Evolutionary conservation across 2,329 filamentous ascomycete genomes (phyloP).

Genomic region (Aureobasidium uvarum): DNA sequence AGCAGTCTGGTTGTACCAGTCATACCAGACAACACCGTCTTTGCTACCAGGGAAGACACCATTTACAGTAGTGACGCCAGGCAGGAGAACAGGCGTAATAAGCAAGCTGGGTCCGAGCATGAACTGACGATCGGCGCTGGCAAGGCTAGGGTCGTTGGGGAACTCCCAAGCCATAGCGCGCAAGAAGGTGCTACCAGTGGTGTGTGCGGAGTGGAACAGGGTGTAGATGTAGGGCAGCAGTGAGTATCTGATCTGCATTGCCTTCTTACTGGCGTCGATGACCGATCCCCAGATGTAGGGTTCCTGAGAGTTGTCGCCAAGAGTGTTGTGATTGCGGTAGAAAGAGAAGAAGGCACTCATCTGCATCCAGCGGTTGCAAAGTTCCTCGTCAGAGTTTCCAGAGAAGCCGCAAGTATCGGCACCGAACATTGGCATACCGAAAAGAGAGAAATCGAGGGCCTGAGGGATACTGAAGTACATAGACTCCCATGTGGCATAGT

Average conservation of each 20-base stretch:
- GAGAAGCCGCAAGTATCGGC: constrained; percentile 69
- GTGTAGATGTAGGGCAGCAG: constrained; percentile 77
- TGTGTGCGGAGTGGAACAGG: constrained; percentile 64
- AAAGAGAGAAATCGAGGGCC: constrained; percentile 70
- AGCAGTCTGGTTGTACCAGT: constrained; percentile 69
- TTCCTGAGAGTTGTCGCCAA: constrained; percentile 64
- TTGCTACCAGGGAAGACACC: constrained; percentile 68
- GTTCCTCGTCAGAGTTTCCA: constrained; percentile 64
- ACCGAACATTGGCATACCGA: constrained; percentile 75
- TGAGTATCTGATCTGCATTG: constrained; percentile 68
- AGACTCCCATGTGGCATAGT: constrained; percentile 66
- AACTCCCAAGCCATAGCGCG: constrained; percentile 73
- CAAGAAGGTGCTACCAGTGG: constrained; percentile 67
- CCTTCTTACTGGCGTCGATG: constrained; percentile 60
- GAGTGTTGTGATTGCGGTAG: constrained; percentile 70
- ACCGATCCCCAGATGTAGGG: constrained; percentile 69
- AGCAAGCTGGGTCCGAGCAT: constrained; percentile 65
- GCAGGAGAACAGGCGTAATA: constrained; percentile 65
- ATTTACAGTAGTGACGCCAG: constrained; percentile 59
- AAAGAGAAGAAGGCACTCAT: constrained; percentile 72
- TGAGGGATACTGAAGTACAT: constrained; percentile 77
- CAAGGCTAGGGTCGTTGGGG: constrained; percentile 65
- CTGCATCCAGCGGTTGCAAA: constrained; percentile 74
- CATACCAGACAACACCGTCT: constrained; percentile 66
- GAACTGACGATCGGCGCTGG: constrained; percentile 68